phyloP scores from a whole-genome alignment of 2,329 filamentous ascomycete genomes.

The Botrytis deweyae region DNA sequence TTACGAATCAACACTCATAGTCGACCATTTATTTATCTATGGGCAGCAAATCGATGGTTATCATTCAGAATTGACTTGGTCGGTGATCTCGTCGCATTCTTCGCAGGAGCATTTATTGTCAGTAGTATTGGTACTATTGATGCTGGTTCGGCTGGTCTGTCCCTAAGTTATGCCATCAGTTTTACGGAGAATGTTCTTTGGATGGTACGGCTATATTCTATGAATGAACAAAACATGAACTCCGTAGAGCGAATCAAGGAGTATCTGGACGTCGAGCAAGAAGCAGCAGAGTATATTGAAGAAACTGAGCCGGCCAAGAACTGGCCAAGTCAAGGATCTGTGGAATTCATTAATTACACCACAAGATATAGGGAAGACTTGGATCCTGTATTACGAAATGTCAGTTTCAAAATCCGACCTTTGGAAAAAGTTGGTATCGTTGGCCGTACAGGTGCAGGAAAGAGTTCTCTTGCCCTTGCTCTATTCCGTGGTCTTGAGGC shows the following conservation, averaged over 20 bases:
- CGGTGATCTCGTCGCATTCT: slow-evolving; percentile 90
- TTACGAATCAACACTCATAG: slow-evolving; percentile 84
- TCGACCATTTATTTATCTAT: slow-evolving; percentile 92
- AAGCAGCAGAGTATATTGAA: slow-evolving; percentile 75
- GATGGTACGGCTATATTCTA: slow-evolving; percentile 90
- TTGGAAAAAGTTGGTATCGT: slow-evolving; percentile 95
- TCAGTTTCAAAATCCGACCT: slow-evolving; percentile 83
- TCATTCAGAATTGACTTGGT: slow-evolving; percentile 87
- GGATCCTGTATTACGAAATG: slow-evolving; percentile 77
- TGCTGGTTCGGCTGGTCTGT: slow-evolving; percentile 87
- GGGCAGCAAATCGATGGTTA: slow-evolving; percentile 96
- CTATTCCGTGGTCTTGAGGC: slow-evolving; percentile 93
- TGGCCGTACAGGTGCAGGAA: slow-evolving; percentile 90
- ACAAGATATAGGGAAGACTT: slow-evolving; percentile 87
- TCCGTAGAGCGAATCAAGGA: slow-evolving; percentile 97
- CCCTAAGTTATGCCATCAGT: slow-evolving; percentile 91
- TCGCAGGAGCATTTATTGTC: slow-evolving; percentile 88
- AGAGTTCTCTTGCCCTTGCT: slow-evolving; percentile 90
- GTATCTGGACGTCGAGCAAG: slow-evolving; percentile 94
- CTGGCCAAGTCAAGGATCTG: slow-evolving; percentile 83
- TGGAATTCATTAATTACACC: slow-evolving; percentile 86
- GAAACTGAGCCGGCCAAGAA: slow-evolving; percentile 72
- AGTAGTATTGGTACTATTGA: slow-evolving; percentile 79
- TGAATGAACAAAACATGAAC: slow-evolving; percentile 99
- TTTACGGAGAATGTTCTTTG: slow-evolving; percentile 97